phyloP scores from a whole-genome alignment of 2,329 filamentous ascomycete species.

The Sarocladium kiliense region DNA sequence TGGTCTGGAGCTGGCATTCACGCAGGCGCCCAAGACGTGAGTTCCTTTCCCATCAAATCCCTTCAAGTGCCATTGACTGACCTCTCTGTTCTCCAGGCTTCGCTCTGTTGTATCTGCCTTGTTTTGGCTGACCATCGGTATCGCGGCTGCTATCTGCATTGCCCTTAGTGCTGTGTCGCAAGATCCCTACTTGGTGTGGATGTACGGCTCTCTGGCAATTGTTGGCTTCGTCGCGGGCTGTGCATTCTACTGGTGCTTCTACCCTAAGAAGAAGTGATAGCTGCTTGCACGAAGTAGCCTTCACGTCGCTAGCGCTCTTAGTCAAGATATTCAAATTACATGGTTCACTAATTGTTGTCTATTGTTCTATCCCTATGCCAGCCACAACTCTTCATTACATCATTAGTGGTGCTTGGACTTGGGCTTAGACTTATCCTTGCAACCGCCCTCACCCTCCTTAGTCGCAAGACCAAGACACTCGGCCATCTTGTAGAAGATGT shows the following conservation, averaged over 20 bases:
- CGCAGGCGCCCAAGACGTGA: conserved; percentile 52
- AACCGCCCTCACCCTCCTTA: conserved; percentile 16
- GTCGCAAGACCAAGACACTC: conserved; percentile 55
- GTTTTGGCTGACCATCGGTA: conserved; percentile 56
- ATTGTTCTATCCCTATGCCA: not conserved
- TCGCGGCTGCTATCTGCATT: conserved; percentile 55
- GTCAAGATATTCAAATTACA: not conserved
- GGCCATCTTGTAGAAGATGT: conserved; percentile 71
- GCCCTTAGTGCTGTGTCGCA: conserved; percentile 54
- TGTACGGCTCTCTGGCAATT: conserved; percentile 55
- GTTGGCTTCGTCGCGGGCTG: conserved; percentile 42
- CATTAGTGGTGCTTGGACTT: conserved; percentile 14
- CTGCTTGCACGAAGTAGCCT: not conserved
- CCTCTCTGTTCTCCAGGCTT: conserved; percentile 45
- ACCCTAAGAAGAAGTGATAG: conserved; percentile 14
- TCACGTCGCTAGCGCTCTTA: not conserved
- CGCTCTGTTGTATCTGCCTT: conserved; percentile 55
- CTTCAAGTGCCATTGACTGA: not conserved
- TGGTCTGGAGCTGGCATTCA: conserved; percentile 67
- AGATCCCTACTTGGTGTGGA: conserved; percentile 62
- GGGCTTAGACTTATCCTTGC: conserved; percentile 15
- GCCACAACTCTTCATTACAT: conserved; percentile 1
- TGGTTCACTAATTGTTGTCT: not conserved
- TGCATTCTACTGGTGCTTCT: conserved; percentile 44
- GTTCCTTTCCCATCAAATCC: not conserved